A percentile compares a stretch with the other conserved stretches of the same genome.
Conservation (phyloP, 352 stramenopile species). For the Globisporangium carolinianum region DNA sequence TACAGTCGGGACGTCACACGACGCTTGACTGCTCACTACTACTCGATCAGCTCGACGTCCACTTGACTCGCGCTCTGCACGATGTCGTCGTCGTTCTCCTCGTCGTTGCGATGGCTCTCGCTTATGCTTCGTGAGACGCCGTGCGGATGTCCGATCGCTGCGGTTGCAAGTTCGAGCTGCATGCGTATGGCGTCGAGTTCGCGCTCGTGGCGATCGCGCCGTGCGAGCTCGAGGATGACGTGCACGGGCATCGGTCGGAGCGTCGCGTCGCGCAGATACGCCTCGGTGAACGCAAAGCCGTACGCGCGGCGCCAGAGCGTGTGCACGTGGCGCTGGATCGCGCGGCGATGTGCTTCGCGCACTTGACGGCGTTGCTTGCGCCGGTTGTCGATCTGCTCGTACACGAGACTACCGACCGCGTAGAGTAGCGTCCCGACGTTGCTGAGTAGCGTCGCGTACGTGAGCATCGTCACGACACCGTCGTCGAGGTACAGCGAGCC, state of each 20-base stretch:
- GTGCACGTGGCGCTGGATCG: constrained; percentile 32
- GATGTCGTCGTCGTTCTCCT: neutral
- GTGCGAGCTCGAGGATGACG: constrained; percentile 55
- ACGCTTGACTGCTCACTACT: too few relatives aligned
- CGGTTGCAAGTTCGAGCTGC: constrained; percentile 36
- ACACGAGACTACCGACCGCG: constrained; percentile 45
- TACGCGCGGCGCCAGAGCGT: constrained; percentile 58
- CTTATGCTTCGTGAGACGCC: neutral
- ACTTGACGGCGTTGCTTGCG: constrained; percentile 20
- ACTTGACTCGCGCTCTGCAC: constrained; percentile 7
- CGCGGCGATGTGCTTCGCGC: constrained; percentile 39
- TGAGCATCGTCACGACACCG: constrained; percentile 40
- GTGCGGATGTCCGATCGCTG: neutral
- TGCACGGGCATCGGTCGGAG: constrained; percentile 43
- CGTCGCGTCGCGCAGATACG: constrained; percentile 40
- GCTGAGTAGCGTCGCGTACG: constrained; percentile 38
- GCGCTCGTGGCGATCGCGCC: constrained; percentile 26
- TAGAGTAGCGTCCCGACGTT: constrained; percentile 47
- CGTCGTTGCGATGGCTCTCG: neutral
- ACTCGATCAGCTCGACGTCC: constrained; percentile 2
- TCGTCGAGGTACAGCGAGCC: constrained; percentile 34
- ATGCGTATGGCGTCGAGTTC: constrained; percentile 28
- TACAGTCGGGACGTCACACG: too few relatives aligned
- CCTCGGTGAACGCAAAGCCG: constrained; percentile 44
- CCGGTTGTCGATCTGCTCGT: constrained; percentile 39